phyloP scores from a whole-genome alignment of 495 filamentous ascomycete genomes.

The Penicillium diatomitis region DNA sequence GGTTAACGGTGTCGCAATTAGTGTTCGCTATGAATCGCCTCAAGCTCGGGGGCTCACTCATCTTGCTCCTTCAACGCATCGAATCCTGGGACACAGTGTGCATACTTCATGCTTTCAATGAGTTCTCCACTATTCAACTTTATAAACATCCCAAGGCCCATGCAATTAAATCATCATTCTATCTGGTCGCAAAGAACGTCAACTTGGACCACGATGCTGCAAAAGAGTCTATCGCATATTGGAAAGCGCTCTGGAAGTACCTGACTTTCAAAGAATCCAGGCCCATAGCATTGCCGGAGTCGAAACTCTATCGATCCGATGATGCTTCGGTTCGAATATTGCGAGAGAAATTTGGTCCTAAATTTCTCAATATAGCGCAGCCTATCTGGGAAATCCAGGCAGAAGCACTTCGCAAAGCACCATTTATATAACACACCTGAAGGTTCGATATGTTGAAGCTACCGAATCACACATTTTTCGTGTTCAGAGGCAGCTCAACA shows the following conservation, averaged over 20 bases:
- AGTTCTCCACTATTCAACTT: neutral
- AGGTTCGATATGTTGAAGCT: too few species aligned
- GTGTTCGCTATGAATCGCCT: slow-evolving; percentile 1
- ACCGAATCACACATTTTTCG: too few species aligned
- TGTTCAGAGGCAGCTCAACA: too few species aligned
- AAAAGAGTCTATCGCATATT: neutral
- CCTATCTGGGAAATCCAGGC: neutral
- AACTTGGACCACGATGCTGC: neutral
- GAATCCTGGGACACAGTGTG: slow-evolving; percentile 1
- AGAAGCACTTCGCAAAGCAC: slow-evolving; percentile 1
- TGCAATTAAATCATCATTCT: slow-evolving; percentile 2
- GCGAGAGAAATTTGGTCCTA: neutral
- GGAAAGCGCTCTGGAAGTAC: neutral
- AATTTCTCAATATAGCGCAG: neutral
- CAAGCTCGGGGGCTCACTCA: neutral
- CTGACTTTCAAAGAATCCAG: neutral
- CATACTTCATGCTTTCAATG: neutral
- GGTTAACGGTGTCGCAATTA: neutral
- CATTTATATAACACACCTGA: neutral
- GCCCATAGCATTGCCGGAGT: neutral
- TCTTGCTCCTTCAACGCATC: neutral
- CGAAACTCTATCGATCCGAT: neutral
- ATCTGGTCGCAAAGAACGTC: neutral
- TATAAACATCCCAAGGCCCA: neutral
- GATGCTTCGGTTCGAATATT: neutral